A percentile compares a stretch with the other conserved stretches of the same genome.
These are phyloP conservation scores for Fusarium sp. DNA, from an alignment of 2,329 filamentous ascomycete genomes.

Conservation along the genomic window DNA sequence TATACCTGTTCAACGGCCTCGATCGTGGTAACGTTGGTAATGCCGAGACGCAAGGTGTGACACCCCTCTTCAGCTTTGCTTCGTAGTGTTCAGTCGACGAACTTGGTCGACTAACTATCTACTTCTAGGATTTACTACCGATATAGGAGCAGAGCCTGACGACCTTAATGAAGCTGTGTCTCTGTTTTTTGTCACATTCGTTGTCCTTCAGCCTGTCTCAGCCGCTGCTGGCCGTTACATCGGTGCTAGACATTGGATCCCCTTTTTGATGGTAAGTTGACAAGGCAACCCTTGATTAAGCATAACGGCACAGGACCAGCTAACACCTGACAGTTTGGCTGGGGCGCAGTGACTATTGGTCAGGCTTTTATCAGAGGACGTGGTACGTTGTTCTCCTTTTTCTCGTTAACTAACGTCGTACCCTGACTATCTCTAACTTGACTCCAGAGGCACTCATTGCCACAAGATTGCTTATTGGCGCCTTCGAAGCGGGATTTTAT, in stretches of 20 bases:
- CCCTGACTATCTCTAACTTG: slow-evolving; percentile 7
- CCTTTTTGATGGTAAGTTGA: slow-evolving; percentile 42
- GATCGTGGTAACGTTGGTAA: slow-evolving; percentile 57
- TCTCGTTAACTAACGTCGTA: background rate
- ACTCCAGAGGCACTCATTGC: slow-evolving; percentile 39
- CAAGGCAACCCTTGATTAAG: background rate
- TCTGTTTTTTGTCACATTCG: slow-evolving; percentile 45
- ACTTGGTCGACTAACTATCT: background rate
- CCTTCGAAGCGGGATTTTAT: slow-evolving; percentile 46
- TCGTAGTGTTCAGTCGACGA: background rate
- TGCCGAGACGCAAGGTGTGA: slow-evolving; percentile 52
- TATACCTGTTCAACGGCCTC: slow-evolving; percentile 56
- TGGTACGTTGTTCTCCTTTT: slow-evolving; percentile 23
- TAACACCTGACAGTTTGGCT: slow-evolving; percentile 40
- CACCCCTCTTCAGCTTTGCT: background rate
- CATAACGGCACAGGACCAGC: background rate
- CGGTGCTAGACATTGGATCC: slow-evolving; percentile 45
- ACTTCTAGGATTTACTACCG: slow-evolving; percentile 40
- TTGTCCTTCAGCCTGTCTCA: slow-evolving; percentile 42
- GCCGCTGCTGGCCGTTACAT: slow-evolving; percentile 44
- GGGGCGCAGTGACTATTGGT: slow-evolving; percentile 42
- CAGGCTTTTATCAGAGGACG: slow-evolving; percentile 44
- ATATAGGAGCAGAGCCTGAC: slow-evolving; percentile 43
- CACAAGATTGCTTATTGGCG: slow-evolving; percentile 44
- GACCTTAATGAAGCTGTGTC: slow-evolving; percentile 45